Evolutionary conservation across 352 stramenopile genomes (phyloP).

Genomic region (Phytophthora sansomeana): DNA sequence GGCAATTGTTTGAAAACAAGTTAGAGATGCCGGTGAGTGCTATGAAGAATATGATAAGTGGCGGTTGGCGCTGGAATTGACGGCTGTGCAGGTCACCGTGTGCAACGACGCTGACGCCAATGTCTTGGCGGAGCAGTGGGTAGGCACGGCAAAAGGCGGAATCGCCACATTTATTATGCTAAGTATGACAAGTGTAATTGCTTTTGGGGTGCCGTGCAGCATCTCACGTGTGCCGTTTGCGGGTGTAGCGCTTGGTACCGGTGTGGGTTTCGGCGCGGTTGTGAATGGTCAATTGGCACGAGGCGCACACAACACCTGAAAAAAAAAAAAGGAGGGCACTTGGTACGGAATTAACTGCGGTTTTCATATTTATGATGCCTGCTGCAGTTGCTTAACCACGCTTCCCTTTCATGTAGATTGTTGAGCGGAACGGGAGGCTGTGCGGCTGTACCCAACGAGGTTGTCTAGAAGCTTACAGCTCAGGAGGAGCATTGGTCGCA

Average conservation of each 20-base stretch:
- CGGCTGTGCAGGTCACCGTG: conserved; percentile 45
- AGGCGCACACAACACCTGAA: conserved; percentile 64
- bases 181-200: conserved; percentile 49
- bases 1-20: conserved; percentile 31
- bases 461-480: conserved; percentile 85
- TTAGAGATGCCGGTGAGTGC: too few species aligned
- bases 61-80: too few species aligned
- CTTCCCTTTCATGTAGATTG: conserved; percentile 67
- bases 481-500: conserved; percentile 64
- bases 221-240: conserved; percentile 3
- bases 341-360: conserved; percentile 57
- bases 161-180: conserved; percentile 86
- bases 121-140: conserved; percentile 84
- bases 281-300: conserved; percentile 69
- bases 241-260: conserved; percentile 71
- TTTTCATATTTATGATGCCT: too few species aligned
- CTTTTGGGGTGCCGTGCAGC: too few species aligned
- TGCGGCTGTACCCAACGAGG: conserved; percentile 80
- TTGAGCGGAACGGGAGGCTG: conserved; percentile 78
- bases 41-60: too few species aligned
- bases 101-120: conserved; percentile 86
- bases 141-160: conserved; percentile 64
- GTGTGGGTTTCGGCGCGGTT: conserved; percentile 80
- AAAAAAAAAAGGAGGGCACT: conserved; percentile 87
- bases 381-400: conserved; percentile 6